Percentiles rank a stretch among this genome's conserved stretches.
Conservation (phyloP, 495 filamentous ascomycete genomes). For the Letharia columbiana region DNA sequence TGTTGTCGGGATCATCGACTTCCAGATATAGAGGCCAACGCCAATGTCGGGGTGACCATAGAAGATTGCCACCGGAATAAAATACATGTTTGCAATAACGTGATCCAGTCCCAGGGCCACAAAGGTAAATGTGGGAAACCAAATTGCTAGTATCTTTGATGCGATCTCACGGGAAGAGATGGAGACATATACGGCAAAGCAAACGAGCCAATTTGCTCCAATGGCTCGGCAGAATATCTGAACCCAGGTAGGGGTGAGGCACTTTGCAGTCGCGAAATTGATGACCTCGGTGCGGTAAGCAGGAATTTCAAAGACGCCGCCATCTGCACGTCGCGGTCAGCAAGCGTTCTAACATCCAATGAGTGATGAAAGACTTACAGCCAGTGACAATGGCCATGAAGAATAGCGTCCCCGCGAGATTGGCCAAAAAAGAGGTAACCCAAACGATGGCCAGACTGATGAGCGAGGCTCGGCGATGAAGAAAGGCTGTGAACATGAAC, state of each 20-base stretch:
- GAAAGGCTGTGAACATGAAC: constrained; percentile 46
- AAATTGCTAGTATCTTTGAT: constrained; percentile 53
- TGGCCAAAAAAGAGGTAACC: constrained; percentile 51
- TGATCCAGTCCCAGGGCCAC: constrained; percentile 52
- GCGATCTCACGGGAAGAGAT: constrained; percentile 46
- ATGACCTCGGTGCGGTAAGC: constrained; percentile 44
- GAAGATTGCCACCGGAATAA: constrained; percentile 51
- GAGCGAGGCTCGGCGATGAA: constrained; percentile 44
- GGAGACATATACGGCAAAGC: constrained; percentile 50
- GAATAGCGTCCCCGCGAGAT: constrained; percentile 52
- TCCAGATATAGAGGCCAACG: constrained; percentile 54
- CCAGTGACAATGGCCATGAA: constrained; percentile 51
- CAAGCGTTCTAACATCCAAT: neutral
- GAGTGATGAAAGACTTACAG: constrained; percentile 20
- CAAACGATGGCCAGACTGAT: constrained; percentile 45
- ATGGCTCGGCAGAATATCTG: constrained; percentile 54
- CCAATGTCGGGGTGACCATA: constrained; percentile 41
- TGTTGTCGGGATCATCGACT: constrained; percentile 50
- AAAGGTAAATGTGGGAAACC: constrained; percentile 55
- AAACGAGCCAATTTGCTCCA: constrained; percentile 58
- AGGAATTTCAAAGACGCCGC: constrained; percentile 46
- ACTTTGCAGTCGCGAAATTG: constrained; percentile 46
- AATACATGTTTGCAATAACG: constrained; percentile 59
- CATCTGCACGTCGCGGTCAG: constrained; percentile 32
- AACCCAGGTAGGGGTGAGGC: constrained; percentile 48